phyloP scores from a whole-genome alignment of 2,329 filamentous ascomycete genomes.

The Ilyonectria robusta region DNA sequence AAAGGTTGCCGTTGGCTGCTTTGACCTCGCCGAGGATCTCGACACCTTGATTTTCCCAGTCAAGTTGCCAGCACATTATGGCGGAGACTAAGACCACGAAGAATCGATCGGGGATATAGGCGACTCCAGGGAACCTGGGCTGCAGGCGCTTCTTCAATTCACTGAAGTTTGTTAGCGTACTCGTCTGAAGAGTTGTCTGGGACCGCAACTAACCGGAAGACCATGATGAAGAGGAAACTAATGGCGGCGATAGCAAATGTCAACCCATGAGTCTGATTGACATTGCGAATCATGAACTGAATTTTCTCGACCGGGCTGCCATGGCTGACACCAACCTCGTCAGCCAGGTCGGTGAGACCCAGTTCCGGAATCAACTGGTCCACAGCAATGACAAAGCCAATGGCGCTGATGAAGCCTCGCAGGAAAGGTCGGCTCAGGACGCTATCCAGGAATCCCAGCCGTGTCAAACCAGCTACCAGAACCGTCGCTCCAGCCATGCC shows the following conservation, averaged over 20 bases:
- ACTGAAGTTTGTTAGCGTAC: slow-evolving; percentile 58
- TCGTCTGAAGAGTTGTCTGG: background rate
- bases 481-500: slow-evolving; percentile 91
- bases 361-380: slow-evolving; percentile 95
- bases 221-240: slow-evolving; percentile 90
- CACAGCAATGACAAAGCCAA: slow-evolving; percentile 95
- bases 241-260: slow-evolving; percentile 83
- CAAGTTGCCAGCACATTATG: slow-evolving; percentile 80
- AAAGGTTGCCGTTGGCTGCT: slow-evolving; percentile 77
- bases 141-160: slow-evolving; percentile 87
- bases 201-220: slow-evolving; percentile 75
- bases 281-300: slow-evolving; percentile 80
- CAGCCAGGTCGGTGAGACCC: slow-evolving; percentile 79
- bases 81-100: slow-evolving; percentile 89
- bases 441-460: slow-evolving; percentile 93
- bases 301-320: slow-evolving; percentile 91
- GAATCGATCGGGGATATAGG: slow-evolving; percentile 93
- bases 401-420: slow-evolving; percentile 95
- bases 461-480: slow-evolving; percentile 85
- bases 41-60: slow-evolving; percentile 86
- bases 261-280: slow-evolving; percentile 76
- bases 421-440: slow-evolving; percentile 94
- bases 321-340: slow-evolving; percentile 77
- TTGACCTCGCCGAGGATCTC: slow-evolving; percentile 88
- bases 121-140: slow-evolving; percentile 82